phyloP scores from a whole-genome alignment of 352 stramenopile genomes.

The Globisporangium uncinulatum region DNA sequence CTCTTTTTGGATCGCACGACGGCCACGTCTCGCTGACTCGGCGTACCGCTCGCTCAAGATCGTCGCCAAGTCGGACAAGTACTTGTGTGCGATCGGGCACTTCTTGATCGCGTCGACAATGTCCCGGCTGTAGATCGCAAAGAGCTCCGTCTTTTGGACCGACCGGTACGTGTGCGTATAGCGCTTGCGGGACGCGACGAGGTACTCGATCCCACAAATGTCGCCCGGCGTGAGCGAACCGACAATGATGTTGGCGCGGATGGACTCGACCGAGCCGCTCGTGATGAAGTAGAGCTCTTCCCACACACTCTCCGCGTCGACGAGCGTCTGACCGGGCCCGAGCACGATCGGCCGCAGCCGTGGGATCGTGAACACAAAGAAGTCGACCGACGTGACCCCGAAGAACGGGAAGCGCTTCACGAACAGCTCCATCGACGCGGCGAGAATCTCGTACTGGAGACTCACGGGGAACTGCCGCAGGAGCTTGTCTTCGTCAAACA shows the following conservation, averaged over 20 bases:
- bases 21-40: conserved; percentile 44
- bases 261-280: conserved; percentile 43
- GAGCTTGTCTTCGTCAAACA: conserved; percentile 70
- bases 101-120: conserved; percentile 50
- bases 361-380: conserved; percentile 66
- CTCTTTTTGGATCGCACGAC: conserved; percentile 35
- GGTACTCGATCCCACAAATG: conserved; percentile 75
- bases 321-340: conserved; percentile 45
- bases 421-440: conserved; percentile 69
- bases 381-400: conserved; percentile 65
- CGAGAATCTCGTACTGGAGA: conserved; percentile 76
- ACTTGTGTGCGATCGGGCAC: conserved; percentile 59
- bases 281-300: conserved; percentile 79
- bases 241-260: conserved; percentile 54
- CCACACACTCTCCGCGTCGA: conserved; percentile 77
- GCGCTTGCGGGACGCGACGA: conserved; percentile 39
- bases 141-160: conserved; percentile 59
- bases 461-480: conserved; percentile 62
- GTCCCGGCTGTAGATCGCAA: conserved; percentile 58
- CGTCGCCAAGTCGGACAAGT: conserved; percentile 51
- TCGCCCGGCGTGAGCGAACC: conserved; percentile 52
- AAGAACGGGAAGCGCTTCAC: conserved; percentile 77
- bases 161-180: conserved; percentile 69
- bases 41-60: conserved; percentile 57
- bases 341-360: conserved; percentile 58